Base-by-base conservation (phyloP, 805 yeast genomes). In the Barnettozyma wickerhamii region DNA sequence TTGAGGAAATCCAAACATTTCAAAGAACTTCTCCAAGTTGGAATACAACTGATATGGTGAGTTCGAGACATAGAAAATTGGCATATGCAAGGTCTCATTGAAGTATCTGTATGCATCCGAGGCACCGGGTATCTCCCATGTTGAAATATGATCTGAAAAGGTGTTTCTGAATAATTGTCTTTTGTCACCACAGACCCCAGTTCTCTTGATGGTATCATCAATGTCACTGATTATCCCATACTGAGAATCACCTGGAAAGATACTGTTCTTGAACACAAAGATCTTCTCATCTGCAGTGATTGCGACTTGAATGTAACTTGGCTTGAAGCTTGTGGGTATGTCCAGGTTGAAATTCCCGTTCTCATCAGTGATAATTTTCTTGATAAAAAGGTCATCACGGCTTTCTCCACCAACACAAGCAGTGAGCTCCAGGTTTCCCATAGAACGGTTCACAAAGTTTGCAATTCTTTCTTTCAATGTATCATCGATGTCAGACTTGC, bases 51-150 rank as follows among this genome's bases (percentile, higher is more conserved):
- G 98, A 79, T 95, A 85, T 0, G 99, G 99, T 1, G 95, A 81
- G 63, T 95, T 93, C 7, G 97, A 90, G 3, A 95, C 98, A 59
- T 91, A 95, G 59, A 90, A 96, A 54, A 91, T 78, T n/a, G 78
- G 67, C 4, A 80, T 71, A 10, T 70, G 57, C 30, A 55, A 63
- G 13, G 60, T 60, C 9, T 63, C 56, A 9, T 59, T 56, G 29
- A 90, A 56, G n/a, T 65, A 63, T 7, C 68, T 66, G 55, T 77
- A 87, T 89, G 95, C 88, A 27, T 71, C 68, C 4, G 84, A 72
- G 20, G 93, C 82, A 3, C 86, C 81, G 0, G 87, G 82, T 17
- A 93, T 75, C 37, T 70, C 72, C 77, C 95, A 82, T n/a, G 73
- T 75, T 5, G 69, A 61, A 38, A 77, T 76, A 31, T 79, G 81